Evolutionary conservation across 2,329 filamentous ascomycete genomes (phyloP), one percentile per base, ranked within the genome.

Genomic region (Dissoconium aciculare): DNA sequence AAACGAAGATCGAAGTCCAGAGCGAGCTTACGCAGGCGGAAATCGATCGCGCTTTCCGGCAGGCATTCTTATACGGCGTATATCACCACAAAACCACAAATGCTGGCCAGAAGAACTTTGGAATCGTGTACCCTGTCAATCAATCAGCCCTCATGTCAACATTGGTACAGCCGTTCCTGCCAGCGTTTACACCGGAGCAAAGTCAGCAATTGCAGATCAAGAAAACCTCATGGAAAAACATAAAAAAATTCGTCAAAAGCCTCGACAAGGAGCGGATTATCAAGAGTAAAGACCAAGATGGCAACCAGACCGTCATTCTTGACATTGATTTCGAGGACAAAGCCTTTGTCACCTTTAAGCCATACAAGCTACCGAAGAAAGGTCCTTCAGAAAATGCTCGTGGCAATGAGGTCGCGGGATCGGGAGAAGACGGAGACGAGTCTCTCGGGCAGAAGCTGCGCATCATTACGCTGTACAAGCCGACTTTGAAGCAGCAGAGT

Each of bases 201-300:
- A 59, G 62, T 2, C 65, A 65, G 33, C 69, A 61, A 36, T 65
- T 74, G 31, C 69, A 74, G 40, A 74, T 78, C 52, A 78, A 78
- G 47, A 78, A 78, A 54, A 74, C 72, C 3, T 73, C 67, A 38
- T 78, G 70, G 69, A 78, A 78, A 54, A 78, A 69, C 37, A 65
- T 74, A 36, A 74, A 71, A 46, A 78, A 76, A 41, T 78, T 78
- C 49, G 67, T 78, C 53, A 78, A 78, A 43, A 59, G 67, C 31
- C 58, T 79, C 6, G 73, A 78, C 50, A 78, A 78, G 50, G 57
- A 69, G 28, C 50, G 60, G 11, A 56, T 78, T n/a, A 52, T 76
- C 41, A 76, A 73, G 44, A 65, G 63, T 27, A 78, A 78, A 47
- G 74, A 78, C 29, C 63, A 69, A 19, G 69, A 66, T 37, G 70